Base-by-base conservation (phyloP, 129 eudicot species). In the Centrapalus pauciflorus region DNA sequence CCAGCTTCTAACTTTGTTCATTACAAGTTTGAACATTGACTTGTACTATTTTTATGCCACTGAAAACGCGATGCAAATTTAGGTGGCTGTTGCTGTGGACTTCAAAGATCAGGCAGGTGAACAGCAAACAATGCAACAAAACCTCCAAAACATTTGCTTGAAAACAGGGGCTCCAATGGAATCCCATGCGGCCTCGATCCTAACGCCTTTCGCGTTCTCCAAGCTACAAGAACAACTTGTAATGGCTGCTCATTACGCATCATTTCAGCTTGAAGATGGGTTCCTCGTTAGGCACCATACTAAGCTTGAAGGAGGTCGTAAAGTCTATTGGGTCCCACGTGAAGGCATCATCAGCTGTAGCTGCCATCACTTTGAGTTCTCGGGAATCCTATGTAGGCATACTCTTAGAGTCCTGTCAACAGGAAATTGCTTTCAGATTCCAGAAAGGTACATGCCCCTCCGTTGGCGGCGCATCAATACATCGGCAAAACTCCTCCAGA, bases 141-240 rank as follows among this genome's bases (percentile, higher is more conserved):
- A 94, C 64, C 83, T 94, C 32, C 99, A 94, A 81, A 94, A 89
- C 76, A 90, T 94, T 4, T 84, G 88, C 82, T 82, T 94, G 28
- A 94, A 94, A 84, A 94, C 99, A 0, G 97, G 97, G 12, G 95
- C 99, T 3, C 97, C 99, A 9, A 94, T 89, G 99, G 99, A 94
- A 81, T 89, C 99, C 3, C 95, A 94, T 59, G 97, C 99, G 1
- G 88, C 99, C 54, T 62, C 90, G 24, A 66, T 94, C 32, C 82
- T 94, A 34, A 94, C 99, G 21, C 99, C 99, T 33, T 89, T 75
- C 26, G 97, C 99, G 24, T 94, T 94, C 57, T 84, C 97, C 6
- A 94, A 86, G 81, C 95, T 94, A 70, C 99, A 94, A 80, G 99
- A 94, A 55, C 99, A 94, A 52, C 93, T 94, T 7, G 95, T 94